Base-by-base conservation (phyloP, 805 yeast species). In the Saccharomycopsis capsularis region DNA sequence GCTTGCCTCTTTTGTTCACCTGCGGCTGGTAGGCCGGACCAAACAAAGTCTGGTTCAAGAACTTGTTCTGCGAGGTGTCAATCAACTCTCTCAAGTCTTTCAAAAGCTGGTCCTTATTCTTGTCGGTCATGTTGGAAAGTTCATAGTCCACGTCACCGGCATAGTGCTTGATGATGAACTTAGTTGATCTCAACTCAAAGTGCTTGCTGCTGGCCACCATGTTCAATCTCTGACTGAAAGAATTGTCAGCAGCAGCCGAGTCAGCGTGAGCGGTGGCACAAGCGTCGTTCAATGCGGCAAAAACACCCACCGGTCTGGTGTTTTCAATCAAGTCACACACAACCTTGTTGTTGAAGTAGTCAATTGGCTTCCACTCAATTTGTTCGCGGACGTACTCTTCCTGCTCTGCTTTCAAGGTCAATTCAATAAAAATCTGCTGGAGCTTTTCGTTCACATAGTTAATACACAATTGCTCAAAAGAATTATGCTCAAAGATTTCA, bases 251-350 rank as follows among this genome's bases (percentile, higher is more conserved):
- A 18, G 98, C 99, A 46, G 71, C 75, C 1, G 96, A 84, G 62
- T 93, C 98, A 3, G 99, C 99, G 63, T 93, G 99, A 0, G 99
- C 99, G 24, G 98, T 93, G 34, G 96, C 97, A 60, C 89, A 83
- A 0, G 98, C 91, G 70, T 93, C 99, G 66, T 91, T 93, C 68
- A 93, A 75, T 2, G 96, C 95, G 2, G 98, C 95, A 70, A 93
- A 90, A 40, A 93, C 75, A 52, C 99, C 99, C 1, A 97, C 97
- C 1, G 99, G 98, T 61, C 96, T 79, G 52, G 79, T 79, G 25
- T 87, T 84, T 68, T 93, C 99, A 61, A 93, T 93, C 62, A 93
- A 74, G 59, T 93, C 99, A 70, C 98, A 93, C 27, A 93, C 99
- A 57, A 93, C 83, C 67, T 91, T 82, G 68, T 93, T 93, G 68